Conservation (phyloP, 306 rosid genomes). For the Boehmeria nivea region DNA sequence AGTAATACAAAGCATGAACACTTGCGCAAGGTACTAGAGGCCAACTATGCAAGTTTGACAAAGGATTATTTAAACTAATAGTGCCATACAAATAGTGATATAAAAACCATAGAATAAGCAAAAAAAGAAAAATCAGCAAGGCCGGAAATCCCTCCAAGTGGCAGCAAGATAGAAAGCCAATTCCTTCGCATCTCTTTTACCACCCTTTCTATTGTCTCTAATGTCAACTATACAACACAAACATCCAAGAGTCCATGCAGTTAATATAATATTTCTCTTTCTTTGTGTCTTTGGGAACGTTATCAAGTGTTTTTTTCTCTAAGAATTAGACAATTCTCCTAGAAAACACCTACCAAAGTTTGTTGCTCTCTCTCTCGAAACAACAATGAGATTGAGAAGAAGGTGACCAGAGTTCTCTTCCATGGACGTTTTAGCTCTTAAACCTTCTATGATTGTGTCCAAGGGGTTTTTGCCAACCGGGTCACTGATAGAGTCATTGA, state of each 20-base stretch:
- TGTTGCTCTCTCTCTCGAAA: neutral
- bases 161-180: constrained; percentile 41
- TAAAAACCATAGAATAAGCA: constrained; percentile 16
- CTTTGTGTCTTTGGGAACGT: constrained; percentile 12
- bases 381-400: constrained; percentile 26
- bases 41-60: constrained; percentile 44
- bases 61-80: constrained; percentile 17
- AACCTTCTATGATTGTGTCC: constrained; percentile 42
- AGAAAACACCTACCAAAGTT: no score
- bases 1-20: neutral
- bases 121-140: constrained; percentile 23
- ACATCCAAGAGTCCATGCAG: constrained; percentile 37
- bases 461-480: constrained; percentile 60
- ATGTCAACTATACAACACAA: constrained; percentile 42
- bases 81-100: constrained; percentile 11
- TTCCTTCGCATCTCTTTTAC: constrained; percentile 9
- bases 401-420: neutral
- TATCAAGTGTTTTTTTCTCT: neutral
- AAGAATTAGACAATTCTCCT: no score
- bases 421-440: constrained; percentile 42
- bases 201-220: constrained; percentile 34
- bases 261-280: constrained; percentile 28
- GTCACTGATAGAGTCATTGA: constrained; percentile 61
- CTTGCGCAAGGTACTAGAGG: neutral
- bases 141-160: constrained; percentile 66